Base-by-base conservation (phyloP, 306 rosid species). In the Prunus fruticosa region DNA sequence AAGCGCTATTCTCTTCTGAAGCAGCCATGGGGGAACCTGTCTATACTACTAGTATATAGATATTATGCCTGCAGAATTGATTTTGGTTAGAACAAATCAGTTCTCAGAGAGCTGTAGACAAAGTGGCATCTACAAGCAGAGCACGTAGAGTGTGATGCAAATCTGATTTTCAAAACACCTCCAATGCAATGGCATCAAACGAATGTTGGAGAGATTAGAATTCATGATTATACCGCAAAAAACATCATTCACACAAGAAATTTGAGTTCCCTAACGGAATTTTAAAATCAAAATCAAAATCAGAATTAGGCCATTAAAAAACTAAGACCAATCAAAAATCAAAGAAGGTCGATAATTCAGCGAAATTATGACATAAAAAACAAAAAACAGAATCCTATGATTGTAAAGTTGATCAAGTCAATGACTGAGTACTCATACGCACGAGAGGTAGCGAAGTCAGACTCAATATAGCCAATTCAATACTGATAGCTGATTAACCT, bases 1-100 rank as follows among this genome's bases (percentile, higher is more conserved):
- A 72, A 11, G 92, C 89, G 74, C 94, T 95, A 49, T 81, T 92
- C 89, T 92, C 98, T 79, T 92, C 97, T 6, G 99, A 92, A 73
- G 91, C 90, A 15, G 89, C 98, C 99, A 96, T 92, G 45, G 82
- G 16, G 83, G 16, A 41, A 78, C 81, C 80, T 69, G 67, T 83
- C 81, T 69, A 76, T 76, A 75, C 54, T 68, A 83, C 84, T 67
- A 11, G 38, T 66, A 72, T 79, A 43, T 64, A 43, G 38, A 46
- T 73, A 70, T 58, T 67, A 76, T 57, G 53, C 86, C 92, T 84
- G 60, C 47, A 12, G 6, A 41, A 58, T 7, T 28, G 5, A 72
- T 10, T 72, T 19, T 45, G 30, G 30, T 54, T 7, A 9, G 49
- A 64, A 18, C 27, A 14, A 34, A 56, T 72, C 66, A 72, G 19